Evolutionary conservation across 2,329 filamentous ascomycete species (phyloP).

Genomic region (Fonsecaea monophora): DNA sequence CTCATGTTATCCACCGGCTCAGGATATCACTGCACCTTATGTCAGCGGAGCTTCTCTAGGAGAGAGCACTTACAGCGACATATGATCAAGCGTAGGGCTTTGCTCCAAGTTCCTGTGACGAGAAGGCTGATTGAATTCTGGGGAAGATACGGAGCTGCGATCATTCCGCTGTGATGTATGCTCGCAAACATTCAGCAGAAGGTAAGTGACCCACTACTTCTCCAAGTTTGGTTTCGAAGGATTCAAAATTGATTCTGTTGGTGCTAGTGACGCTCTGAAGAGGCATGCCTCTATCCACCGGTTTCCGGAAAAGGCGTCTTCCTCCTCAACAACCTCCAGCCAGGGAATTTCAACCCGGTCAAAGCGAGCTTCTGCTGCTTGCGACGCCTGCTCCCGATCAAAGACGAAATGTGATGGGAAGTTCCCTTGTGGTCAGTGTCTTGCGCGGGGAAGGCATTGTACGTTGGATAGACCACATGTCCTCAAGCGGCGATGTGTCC

Average conservation of each 20-base stretch:
- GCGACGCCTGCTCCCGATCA: conserved; percentile 5
- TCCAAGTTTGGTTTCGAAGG: not conserved
- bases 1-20: not conserved
- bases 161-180: not conserved
- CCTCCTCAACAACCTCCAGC: not conserved
- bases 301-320: not conserved
- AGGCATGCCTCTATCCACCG: not conserved
- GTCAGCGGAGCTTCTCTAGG: not conserved
- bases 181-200: conserved; percentile 10
- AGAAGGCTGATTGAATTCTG: not conserved
- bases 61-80: conserved; percentile 11
- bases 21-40: conserved; percentile 2
- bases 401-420: conserved; percentile 4
- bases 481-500: conserved; percentile 4
- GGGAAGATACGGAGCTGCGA: not conserved
- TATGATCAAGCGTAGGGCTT: not conserved
- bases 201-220: not conserved
- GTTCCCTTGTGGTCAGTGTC: not conserved
- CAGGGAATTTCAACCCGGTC: not conserved
- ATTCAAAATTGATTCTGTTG: not conserved
- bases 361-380: conserved; percentile 4
- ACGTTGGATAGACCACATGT: conserved; percentile 3
- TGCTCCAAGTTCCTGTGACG: not conserved
- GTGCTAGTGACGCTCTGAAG: conserved; percentile 2
- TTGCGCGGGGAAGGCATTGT: conserved; percentile 1